Evolutionary conservation across 2,329 filamentous ascomycete genomes (phyloP).

Genomic region (Huntiella bhutanensis): DNA sequence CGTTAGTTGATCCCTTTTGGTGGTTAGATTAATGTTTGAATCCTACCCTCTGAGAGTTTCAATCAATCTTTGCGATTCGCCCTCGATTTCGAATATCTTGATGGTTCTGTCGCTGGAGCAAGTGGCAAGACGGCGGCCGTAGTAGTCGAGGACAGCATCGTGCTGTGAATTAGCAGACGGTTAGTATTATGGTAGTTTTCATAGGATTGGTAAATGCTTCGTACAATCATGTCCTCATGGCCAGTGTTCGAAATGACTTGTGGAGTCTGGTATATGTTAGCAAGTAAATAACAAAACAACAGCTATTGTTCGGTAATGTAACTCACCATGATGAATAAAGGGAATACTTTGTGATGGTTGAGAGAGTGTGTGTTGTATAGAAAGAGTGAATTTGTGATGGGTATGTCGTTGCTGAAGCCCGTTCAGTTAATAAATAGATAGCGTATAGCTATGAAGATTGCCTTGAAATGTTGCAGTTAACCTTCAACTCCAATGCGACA

Average conservation of each 20-base stretch:
- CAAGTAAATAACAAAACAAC: too few species aligned
- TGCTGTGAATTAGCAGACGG: constrained; percentile 37
- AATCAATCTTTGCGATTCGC: constrained; percentile 70
- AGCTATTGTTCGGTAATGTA: too few species aligned
- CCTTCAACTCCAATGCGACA: neutral
- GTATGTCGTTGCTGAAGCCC: too few species aligned
- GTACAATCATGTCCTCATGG: constrained; percentile 99
- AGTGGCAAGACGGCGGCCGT: constrained; percentile 85
- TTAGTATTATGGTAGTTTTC: constrained; percentile 2
- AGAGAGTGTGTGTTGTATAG: too few species aligned
- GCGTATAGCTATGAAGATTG: too few species aligned
- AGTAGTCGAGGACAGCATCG: constrained; percentile 97
- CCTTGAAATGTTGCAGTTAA: too few species aligned
- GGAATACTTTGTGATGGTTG: too few species aligned
- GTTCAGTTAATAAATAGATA: too few species aligned
- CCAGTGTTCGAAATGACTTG: constrained; percentile 28
- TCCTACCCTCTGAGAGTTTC: constrained; percentile 86
- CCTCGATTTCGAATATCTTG: constrained; percentile 97
- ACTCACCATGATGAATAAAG: too few species aligned
- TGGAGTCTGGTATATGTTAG: constrained; percentile 18
- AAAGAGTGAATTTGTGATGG: too few species aligned
- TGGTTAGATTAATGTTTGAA: neutral
- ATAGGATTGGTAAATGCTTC: constrained; percentile 20
- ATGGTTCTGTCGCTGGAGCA: constrained; percentile 97
- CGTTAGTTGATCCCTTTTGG: too few species aligned